phyloP scores from a whole-genome alignment of 75 land plant genomes.

The Selaginella tamariscina region DNA sequence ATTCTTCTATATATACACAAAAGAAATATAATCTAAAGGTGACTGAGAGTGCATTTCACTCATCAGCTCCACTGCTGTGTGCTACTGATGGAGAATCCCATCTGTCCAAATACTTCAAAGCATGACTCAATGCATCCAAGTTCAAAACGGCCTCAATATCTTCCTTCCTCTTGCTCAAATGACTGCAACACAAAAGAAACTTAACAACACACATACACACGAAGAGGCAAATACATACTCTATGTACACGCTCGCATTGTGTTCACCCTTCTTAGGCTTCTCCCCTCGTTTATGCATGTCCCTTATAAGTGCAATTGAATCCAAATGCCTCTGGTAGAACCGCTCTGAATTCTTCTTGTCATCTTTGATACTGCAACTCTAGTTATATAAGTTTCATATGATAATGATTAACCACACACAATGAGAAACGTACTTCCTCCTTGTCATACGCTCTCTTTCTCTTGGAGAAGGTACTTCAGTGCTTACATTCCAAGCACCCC shows the following conservation, averaged over 20 bases:
- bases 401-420: background rate
- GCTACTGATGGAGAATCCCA: background rate
- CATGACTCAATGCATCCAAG: background rate
- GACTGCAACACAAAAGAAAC: background rate
- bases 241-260: background rate
- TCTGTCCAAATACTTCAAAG: background rate
- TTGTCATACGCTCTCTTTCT: constrained; percentile 3
- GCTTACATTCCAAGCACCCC: background rate
- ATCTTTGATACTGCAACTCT: background rate
- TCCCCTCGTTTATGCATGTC: background rate
- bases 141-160: background rate
- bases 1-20: too few relatives aligned
- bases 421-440: background rate
- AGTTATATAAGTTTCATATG: background rate
- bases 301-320: background rate
- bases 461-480: background rate
- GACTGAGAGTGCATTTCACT: too few relatives aligned
- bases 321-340: background rate
- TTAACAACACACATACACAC: too few relatives aligned
- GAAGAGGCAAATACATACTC: background rate
- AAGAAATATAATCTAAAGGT: too few relatives aligned
- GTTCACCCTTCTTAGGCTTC: background rate
- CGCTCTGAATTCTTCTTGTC: background rate
- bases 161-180: background rate
- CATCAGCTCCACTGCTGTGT: background rate